Evolutionary conservation across 495 filamentous ascomycete species (phyloP).

Genomic region (Aspergillus cristatus): DNA sequence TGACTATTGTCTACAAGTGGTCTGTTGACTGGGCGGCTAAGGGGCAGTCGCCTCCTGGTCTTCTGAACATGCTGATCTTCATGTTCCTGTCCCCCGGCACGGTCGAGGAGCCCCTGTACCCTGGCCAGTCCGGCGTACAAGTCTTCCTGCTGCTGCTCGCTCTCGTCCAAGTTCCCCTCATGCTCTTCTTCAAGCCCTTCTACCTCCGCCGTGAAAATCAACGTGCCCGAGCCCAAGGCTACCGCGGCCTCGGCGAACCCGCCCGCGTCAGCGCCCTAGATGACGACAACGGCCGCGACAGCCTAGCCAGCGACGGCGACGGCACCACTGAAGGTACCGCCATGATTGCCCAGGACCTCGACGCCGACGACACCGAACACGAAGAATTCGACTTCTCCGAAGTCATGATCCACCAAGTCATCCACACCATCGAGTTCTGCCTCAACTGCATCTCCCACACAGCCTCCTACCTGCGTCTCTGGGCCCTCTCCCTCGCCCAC

Average conservation of each 20-base stretch:
- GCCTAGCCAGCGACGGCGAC: slow-evolving; percentile 68
- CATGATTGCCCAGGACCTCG: slow-evolving; percentile 82
- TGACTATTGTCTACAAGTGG: slow-evolving; percentile 97
- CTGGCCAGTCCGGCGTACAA: slow-evolving; percentile 67
- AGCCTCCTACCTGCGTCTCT: slow-evolving; percentile 95
- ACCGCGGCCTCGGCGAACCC: slow-evolving; percentile 83
- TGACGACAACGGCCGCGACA: slow-evolving; percentile 66
- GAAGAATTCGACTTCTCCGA: slow-evolving; percentile 96
- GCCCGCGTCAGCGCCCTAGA: slow-evolving; percentile 79
- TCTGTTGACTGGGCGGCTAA: slow-evolving; percentile 71
- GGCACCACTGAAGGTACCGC: slow-evolving; percentile 85
- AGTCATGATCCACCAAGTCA: slow-evolving; percentile 97
- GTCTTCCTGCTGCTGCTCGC: slow-evolving; percentile 73
- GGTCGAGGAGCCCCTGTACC: slow-evolving; percentile 65
- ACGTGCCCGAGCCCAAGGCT: slow-evolving; percentile 73
- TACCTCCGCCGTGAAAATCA: slow-evolving; percentile 92
- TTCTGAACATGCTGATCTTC: slow-evolving; percentile 98
- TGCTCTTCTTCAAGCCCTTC: slow-evolving; percentile 92
- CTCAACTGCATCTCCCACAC: slow-evolving; percentile 99
- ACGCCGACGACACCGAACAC: slow-evolving; percentile 62
- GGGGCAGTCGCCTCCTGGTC: slow-evolving; percentile 60
- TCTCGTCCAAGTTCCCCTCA: slow-evolving; percentile 73
- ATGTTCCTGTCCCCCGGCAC: slow-evolving; percentile 91
- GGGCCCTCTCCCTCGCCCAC: slow-evolving; percentile 94
- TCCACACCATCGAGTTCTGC: slow-evolving; percentile 99